phyloP scores from a whole-genome alignment of 2,329 filamentous ascomycete genomes.

The Colletotrichum theobromicola region DNA sequence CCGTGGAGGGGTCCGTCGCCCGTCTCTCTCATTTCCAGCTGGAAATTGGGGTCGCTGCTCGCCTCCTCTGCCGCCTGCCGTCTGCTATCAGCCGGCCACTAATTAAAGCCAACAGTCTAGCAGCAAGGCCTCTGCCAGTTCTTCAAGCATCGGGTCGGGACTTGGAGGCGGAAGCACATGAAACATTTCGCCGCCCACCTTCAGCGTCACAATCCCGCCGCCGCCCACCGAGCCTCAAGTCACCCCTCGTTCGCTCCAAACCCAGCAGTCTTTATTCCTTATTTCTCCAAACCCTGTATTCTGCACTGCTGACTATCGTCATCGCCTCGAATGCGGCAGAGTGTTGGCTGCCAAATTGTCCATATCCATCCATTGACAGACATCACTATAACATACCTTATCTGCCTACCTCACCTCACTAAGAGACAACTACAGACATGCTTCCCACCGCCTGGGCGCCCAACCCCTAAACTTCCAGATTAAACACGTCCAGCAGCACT shows the following conservation, averaged over 20 bases:
- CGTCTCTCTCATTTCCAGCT: not conserved
- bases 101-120: not conserved
- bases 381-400: not conserved
- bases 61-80: not conserved
- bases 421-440: not conserved
- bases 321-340: not conserved
- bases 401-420: not conserved
- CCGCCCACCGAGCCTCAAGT: not conserved
- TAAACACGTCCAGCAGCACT: not conserved
- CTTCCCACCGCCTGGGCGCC: not conserved
- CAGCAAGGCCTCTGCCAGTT: not conserved
- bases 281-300: not conserved
- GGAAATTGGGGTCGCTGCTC: not conserved
- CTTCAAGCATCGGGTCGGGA: not conserved
- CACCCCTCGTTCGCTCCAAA: not conserved
- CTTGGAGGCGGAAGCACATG: conserved; percentile 7
- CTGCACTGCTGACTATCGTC: not conserved
- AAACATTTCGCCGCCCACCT: conserved; percentile 11
- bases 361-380: not conserved
- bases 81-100: not conserved
- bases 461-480: conserved; percentile 4
- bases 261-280: not conserved
- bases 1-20: not conserved
- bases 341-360: not conserved
- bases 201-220: not conserved